These are phyloP conservation scores for Martiniozyma asiatica DNA, from an alignment of 1,139 yeast genomes.

Conservation along the genomic window DNA sequence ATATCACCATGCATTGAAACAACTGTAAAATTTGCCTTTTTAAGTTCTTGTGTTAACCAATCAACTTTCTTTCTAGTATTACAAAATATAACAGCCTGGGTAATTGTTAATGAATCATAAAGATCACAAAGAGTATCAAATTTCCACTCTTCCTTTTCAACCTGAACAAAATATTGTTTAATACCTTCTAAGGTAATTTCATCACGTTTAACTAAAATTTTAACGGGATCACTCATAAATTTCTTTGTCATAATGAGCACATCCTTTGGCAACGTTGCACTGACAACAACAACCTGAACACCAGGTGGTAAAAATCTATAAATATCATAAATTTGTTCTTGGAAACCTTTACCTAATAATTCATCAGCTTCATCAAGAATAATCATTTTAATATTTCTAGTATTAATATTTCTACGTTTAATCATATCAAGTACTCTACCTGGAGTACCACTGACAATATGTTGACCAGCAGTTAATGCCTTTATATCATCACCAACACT, in stretches of 20 bases:
- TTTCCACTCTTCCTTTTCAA: slow-evolving; percentile 91
- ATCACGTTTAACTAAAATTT: slow-evolving; percentile 81
- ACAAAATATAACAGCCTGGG: slow-evolving; percentile 94
- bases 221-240: slow-evolving; percentile 84
- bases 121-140: slow-evolving; percentile 88
- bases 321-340: slow-evolving; percentile 84
- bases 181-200: slow-evolving; percentile 84
- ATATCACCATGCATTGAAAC: slow-evolving; percentile 95
- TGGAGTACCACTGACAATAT: slow-evolving; percentile 94
- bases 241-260: slow-evolving; percentile 78
- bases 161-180: slow-evolving; percentile 74
- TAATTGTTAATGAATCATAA: slow-evolving; percentile 86
- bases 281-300: slow-evolving; percentile 85
- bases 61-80: slow-evolving; percentile 87
- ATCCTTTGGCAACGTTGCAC: slow-evolving; percentile 83
- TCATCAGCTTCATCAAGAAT: slow-evolving; percentile 95
- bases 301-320: slow-evolving; percentile 69
- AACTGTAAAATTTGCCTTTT: slow-evolving; percentile 74
- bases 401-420: slow-evolving; percentile 55
- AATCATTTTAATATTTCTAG: slow-evolving; percentile 69
- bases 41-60: slow-evolving; percentile 75
- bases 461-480: slow-evolving; percentile 65
- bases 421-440: slow-evolving; percentile 88
- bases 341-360: slow-evolving; percentile 78
- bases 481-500: slow-evolving; percentile 72